Percentiles rank a stretch among this genome's conserved stretches.
These are phyloP conservation scores for Trypanosoma vivax DNA, from an alignment of 208 protist genomes.

Conservation along the genomic window DNA sequence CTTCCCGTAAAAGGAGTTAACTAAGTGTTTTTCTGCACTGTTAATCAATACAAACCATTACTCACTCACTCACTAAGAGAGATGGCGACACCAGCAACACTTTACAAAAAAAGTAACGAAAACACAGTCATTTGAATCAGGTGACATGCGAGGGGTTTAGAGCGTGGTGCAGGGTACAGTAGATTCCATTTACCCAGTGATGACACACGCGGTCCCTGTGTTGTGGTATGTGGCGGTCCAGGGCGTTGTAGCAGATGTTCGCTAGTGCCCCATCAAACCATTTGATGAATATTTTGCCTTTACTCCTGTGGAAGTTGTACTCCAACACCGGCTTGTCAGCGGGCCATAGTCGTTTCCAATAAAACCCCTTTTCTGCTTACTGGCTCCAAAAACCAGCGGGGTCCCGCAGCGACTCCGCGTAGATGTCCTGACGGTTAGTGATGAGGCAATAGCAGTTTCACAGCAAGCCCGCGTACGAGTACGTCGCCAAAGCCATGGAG, in stretches of 20 bases:
- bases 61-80: too few relatives aligned
- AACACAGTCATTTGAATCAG: too few relatives aligned
- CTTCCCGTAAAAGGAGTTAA: too few relatives aligned
- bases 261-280: slow-evolving; percentile 81
- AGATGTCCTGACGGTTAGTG: slow-evolving; percentile 48
- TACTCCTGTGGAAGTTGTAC: slow-evolving; percentile 75
- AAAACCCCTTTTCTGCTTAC: slow-evolving; percentile 56
- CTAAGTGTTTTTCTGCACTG: too few relatives aligned
- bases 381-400: slow-evolving; percentile 60
- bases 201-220: slow-evolving; percentile 76
- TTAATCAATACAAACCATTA: too few relatives aligned
- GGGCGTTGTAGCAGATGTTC: slow-evolving; percentile 88
- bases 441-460: too few relatives aligned
- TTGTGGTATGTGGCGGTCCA: slow-evolving; percentile 75
- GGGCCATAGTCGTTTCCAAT: slow-evolving; percentile 59
- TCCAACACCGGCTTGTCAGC: slow-evolving; percentile 44
- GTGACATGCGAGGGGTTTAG: too few relatives aligned
- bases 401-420: slow-evolving; percentile 53
- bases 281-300: slow-evolving; percentile 52
- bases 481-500: too few relatives aligned
- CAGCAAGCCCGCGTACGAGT: too few relatives aligned
- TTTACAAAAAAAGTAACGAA: too few relatives aligned
- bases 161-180: too few relatives aligned
- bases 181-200: slow-evolving; percentile 86
- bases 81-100: too few relatives aligned